These are phyloP conservation scores for Penicillium janthinellum DNA, from an alignment of 2,329 filamentous ascomycete genomes.

Conservation along the genomic window DNA sequence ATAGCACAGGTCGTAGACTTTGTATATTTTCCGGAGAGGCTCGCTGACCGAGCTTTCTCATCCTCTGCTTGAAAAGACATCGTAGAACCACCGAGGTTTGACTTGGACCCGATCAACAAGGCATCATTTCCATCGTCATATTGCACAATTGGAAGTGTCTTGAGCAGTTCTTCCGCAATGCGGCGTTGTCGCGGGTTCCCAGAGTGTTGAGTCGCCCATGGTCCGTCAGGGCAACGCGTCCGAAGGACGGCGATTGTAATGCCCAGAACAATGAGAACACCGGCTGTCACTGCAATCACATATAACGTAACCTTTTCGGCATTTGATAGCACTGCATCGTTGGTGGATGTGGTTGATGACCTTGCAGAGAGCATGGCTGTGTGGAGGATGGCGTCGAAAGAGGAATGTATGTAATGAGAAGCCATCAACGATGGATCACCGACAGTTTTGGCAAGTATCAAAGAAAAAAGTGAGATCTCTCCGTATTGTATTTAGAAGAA, in stretches of 20 bases:
- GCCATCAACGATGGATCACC: neutral
- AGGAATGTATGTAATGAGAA: neutral
- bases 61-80: neutral
- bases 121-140: neutral
- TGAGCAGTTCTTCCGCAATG: constrained; percentile 3
- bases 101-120: too few species aligned
- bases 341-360: neutral
- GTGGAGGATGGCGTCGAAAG: neutral
- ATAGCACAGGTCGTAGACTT: constrained; percentile 6
- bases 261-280: constrained; percentile 3
- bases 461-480: neutral
- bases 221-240: neutral
- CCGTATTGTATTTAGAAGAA: neutral
- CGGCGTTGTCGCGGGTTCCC: neutral
- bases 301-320: constrained; percentile 12
- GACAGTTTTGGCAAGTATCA: too few species aligned
- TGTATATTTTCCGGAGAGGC: neutral
- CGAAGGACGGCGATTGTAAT: constrained; percentile 3
- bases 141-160: constrained; percentile 8
- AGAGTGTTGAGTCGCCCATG: neutral
- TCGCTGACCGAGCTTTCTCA: neutral
- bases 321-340: neutral
- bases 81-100: too few species aligned
- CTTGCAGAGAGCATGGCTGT: neutral
- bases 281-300: constrained; percentile 4